phyloP scores from a whole-genome alignment of 345 rosid genomes.

The Arabis hirsuta region DNA sequence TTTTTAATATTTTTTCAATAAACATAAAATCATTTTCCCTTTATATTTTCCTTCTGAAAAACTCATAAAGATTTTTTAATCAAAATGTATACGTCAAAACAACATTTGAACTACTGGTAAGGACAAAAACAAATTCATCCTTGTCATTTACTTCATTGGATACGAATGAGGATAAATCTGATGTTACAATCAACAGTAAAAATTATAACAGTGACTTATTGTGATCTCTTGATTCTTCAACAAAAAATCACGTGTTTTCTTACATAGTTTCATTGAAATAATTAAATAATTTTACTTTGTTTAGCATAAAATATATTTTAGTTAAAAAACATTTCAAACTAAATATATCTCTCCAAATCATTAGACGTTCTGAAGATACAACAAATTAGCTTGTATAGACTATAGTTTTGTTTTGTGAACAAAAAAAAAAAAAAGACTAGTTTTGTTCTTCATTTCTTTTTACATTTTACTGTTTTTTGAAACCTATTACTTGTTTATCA shows the following conservation, averaged over 20 bases:
- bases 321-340: no score
- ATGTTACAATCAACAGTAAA: conserved; percentile 25
- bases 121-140: conserved; percentile 13
- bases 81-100: not conserved
- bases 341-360: no score
- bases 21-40: not conserved
- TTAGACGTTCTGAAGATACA: no score
- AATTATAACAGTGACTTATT: not conserved
- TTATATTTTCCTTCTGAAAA: not conserved
- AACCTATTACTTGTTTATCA: not conserved
- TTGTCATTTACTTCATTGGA: conserved; percentile 5
- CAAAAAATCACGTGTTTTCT: not conserved
- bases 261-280: not conserved
- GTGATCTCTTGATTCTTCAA: conserved; percentile 10
- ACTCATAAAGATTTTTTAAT: not conserved
- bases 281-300: no score
- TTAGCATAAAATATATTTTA: no score
- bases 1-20: not conserved
- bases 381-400: no score
- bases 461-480: no score
- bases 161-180: not conserved
- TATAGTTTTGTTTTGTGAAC: no score
- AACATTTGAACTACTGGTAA: conserved; percentile 15
- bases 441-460: no score
- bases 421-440: no score